A percentile compares a stretch with the other conserved stretches of the same genome.
Conservation (phyloP, 345 rosid genomes). For the Raphanus sativus region DNA sequence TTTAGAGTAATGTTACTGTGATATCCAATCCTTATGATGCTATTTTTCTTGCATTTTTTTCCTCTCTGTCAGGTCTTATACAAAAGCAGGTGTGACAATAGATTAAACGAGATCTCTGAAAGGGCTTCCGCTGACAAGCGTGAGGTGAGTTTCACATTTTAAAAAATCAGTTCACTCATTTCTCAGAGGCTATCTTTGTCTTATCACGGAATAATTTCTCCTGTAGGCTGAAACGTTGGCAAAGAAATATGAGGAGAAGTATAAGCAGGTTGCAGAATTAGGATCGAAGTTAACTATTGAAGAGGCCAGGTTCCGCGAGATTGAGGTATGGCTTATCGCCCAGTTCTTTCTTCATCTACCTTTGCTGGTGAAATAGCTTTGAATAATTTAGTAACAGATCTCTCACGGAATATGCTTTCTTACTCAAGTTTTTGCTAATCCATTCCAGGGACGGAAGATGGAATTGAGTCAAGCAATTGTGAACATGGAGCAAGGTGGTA, state of each 20-base stretch:
- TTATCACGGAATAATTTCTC: slow-evolving; percentile 20
- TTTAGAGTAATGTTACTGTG: not conserved
- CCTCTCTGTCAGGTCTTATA: slow-evolving; percentile 62
- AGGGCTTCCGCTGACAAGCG: slow-evolving; percentile 89
- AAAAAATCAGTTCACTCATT: slow-evolving; percentile 3
- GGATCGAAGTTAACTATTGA: slow-evolving; percentile 93
- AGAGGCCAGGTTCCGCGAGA: slow-evolving; percentile 90
- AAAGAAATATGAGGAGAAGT: slow-evolving; percentile 95
- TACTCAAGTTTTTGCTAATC: slow-evolving; percentile 23
- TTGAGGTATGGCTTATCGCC: slow-evolving; percentile 56
- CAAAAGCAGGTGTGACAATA: slow-evolving; percentile 95
- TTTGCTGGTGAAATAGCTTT: slow-evolving; percentile 3
- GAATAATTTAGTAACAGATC: not conserved
- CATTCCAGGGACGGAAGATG: slow-evolving; percentile 65
- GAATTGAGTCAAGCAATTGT: slow-evolving; percentile 88
- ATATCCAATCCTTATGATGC: slow-evolving; percentile 5
- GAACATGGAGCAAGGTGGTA: slow-evolving; percentile 92
- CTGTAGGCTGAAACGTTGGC: slow-evolving; percentile 80
- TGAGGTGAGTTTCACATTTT: slow-evolving; percentile 58
- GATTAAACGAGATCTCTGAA: slow-evolving; percentile 88
- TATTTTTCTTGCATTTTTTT: not conserved
- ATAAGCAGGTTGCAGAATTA: slow-evolving; percentile 93
- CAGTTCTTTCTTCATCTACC: slow-evolving; percentile 3
- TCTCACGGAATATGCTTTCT: not conserved
- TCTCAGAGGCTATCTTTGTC: slow-evolving; percentile 20